A percentile compares a stretch with the other conserved stretches of the same genome.
These are phyloP conservation scores for Ceriops zippeliana DNA, from an alignment of 345 rosid species.

Conservation along the genomic window DNA sequence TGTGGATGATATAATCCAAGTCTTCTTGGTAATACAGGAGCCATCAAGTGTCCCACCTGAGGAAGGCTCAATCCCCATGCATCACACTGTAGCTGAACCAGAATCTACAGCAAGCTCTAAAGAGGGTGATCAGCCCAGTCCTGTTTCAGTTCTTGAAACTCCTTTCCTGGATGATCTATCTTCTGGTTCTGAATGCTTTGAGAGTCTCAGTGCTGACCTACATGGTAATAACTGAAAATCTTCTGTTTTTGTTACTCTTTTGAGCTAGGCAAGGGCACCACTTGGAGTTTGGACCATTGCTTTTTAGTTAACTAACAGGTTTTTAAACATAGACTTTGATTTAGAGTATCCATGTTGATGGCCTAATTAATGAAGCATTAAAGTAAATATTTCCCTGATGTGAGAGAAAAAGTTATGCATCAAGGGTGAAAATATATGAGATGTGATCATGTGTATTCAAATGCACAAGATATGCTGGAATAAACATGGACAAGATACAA, in stretches of 20 bases:
- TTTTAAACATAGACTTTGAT: background rate
- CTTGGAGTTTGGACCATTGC: background rate
- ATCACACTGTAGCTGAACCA: conserved; percentile 41
- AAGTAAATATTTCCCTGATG: too few relatives aligned
- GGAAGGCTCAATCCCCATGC: conserved; percentile 26
- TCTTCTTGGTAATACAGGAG: conserved; percentile 46
- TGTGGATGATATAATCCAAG: background rate
- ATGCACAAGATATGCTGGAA: too few relatives aligned
- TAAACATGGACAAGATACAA: too few relatives aligned
- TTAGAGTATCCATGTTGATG: background rate
- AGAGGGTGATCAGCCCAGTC: conserved; percentile 97
- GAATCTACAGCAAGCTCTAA: conserved; percentile 55
- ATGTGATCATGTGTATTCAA: too few relatives aligned
- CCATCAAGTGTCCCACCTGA: conserved; percentile 36
- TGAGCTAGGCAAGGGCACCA: background rate
- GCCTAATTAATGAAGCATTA: background rate
- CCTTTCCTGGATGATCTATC: conserved; percentile 70
- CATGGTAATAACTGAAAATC: conserved; percentile 50
- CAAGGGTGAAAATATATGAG: too few relatives aligned
- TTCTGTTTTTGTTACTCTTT: conserved; percentile 5
- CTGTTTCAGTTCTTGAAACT: conserved; percentile 84
- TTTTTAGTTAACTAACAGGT: background rate
- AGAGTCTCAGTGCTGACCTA: conserved; percentile 84
- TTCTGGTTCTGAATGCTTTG: conserved; percentile 89
- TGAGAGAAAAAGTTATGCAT: too few relatives aligned